Conservation (phyloP, 2,329 filamentous ascomycete species). For the Claviceps quebecensis region DNA sequence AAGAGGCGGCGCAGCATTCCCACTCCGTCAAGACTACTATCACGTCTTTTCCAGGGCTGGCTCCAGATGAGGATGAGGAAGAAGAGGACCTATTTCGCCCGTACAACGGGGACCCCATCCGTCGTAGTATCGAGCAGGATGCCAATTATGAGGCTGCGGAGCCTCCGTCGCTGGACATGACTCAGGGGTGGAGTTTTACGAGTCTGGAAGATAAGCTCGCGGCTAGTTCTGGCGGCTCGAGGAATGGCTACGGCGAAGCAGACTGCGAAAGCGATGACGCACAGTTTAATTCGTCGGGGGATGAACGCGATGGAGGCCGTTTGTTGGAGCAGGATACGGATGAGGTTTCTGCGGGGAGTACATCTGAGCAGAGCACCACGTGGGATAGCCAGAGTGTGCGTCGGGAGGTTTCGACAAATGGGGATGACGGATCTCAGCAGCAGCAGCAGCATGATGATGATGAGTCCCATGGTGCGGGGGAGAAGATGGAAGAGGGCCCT, state of each 20-base stretch:
- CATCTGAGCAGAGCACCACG: slow-evolving; percentile 6
- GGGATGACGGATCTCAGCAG: slow-evolving; percentile 23
- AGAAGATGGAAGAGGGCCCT: slow-evolving; percentile 13
- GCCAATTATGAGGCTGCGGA: slow-evolving; percentile 19
- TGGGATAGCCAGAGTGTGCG: slow-evolving; percentile 25
- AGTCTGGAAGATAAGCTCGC: slow-evolving; percentile 19
- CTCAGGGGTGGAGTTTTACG: slow-evolving; percentile 34
- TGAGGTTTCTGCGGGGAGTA: slow-evolving; percentile 12
- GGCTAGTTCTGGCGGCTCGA: slow-evolving; percentile 13
- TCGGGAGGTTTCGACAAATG: slow-evolving; percentile 24
- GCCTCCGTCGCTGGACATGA: slow-evolving; percentile 18
- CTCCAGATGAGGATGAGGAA: slow-evolving; percentile 18
- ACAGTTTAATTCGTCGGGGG: slow-evolving; percentile 26
- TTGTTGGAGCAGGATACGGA: slow-evolving; percentile 17
- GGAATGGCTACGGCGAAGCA: slow-evolving; percentile 9
- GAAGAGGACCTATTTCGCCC: slow-evolving; percentile 18
- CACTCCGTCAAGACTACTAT: slow-evolving; percentile 32
- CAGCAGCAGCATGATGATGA: too few species aligned
- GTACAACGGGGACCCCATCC: slow-evolving; percentile 20
- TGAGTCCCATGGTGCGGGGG: slow-evolving; percentile 35
- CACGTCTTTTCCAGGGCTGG: slow-evolving; percentile 13
- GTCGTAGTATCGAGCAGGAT: slow-evolving; percentile 31
- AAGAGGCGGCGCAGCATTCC: slow-evolving; percentile 26
- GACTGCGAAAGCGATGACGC: slow-evolving; percentile 30
- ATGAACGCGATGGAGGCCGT: slow-evolving; percentile 15